phyloP scores from a whole-genome alignment of 106 monocot species.

The Narthecium ossifragum region DNA sequence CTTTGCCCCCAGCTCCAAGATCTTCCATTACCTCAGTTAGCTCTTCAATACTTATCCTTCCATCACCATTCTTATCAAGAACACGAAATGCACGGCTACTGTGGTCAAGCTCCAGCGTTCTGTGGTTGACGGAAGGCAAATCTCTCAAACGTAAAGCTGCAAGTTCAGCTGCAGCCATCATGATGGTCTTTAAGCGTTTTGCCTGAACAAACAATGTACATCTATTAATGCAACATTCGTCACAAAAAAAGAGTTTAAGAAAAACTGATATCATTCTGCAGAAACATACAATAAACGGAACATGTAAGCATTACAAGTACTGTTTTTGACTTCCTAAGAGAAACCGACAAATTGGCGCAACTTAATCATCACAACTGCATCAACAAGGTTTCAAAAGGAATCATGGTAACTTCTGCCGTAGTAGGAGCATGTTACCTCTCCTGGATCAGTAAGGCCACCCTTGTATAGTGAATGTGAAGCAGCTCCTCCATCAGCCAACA shows the following conservation, averaged over 20 bases:
- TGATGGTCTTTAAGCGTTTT: conserved; percentile 70
- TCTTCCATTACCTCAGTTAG: conserved; percentile 87
- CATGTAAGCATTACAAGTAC: too few relatives aligned
- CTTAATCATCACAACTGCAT: neutral
- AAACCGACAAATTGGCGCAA: too few relatives aligned
- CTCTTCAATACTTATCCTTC: conserved; percentile 90
- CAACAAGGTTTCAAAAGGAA: neutral
- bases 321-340: too few relatives aligned
- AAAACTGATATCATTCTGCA: too few relatives aligned
- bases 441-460: conserved; percentile 85
- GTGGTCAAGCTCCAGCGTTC: conserved; percentile 24
- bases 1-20: conserved; percentile 78
- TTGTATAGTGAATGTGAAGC: conserved; percentile 97
- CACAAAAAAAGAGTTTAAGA: neutral
- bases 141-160: conserved; percentile 84
- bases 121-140: conserved; percentile 37
- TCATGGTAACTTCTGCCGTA: too few relatives aligned
- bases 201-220: conserved; percentile 38
- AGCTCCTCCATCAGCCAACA: conserved; percentile 60
- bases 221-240: neutral
- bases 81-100: conserved; percentile 49
- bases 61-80: conserved; percentile 95
- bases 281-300: too few relatives aligned
- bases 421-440: conserved; percentile 49
- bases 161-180: conserved; percentile 91